Conservation (phyloP, 2,329 filamentous ascomycete species). For the Alternaria sp. region DNA sequence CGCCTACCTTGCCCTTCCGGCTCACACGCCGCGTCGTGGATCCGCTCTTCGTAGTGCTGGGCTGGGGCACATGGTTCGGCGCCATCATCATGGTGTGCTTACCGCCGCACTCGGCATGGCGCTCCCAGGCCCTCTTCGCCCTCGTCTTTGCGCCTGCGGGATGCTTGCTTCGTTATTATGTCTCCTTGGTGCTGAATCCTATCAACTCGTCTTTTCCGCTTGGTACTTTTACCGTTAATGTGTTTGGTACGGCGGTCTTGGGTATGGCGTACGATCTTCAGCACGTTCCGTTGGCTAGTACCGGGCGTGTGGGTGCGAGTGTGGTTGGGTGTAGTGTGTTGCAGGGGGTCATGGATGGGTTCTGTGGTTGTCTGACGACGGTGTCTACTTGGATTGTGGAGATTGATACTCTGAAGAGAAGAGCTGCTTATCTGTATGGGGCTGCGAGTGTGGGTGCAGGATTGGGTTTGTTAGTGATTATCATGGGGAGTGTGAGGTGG, state of each 20-base stretch:
- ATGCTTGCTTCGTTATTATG: conserved; percentile 78
- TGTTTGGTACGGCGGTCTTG: conserved; percentile 77
- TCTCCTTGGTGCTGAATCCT: conserved; percentile 75
- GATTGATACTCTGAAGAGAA: conserved; percentile 50
- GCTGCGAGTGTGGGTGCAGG: conserved; percentile 66
- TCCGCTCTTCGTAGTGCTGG: conserved; percentile 69
- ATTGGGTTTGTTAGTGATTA: conserved; percentile 68
- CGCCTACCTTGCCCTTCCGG: conserved; percentile 67
- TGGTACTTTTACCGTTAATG: conserved; percentile 85
- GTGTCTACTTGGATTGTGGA: conserved; percentile 60
- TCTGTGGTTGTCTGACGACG: conserved; percentile 59
- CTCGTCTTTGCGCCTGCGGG: conserved; percentile 85
- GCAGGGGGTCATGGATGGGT: conserved; percentile 59
- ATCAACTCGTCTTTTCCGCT: conserved; percentile 75
- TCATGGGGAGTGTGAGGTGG: conserved; percentile 82
- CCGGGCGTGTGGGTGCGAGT: conserved; percentile 52
- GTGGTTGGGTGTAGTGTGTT: conserved; percentile 56
- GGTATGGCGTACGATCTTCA: conserved; percentile 83
- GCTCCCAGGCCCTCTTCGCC: conserved; percentile 77
- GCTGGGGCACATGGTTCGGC: conserved; percentile 79
- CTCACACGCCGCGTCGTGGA: conserved; percentile 71
- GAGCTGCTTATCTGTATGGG: conserved; percentile 75
- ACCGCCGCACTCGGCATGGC: conserved; percentile 76
- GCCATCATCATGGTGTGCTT: conserved; percentile 76
- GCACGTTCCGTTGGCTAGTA: conserved; percentile 64